Percentiles rank a stretch among this genome's conserved stretches.
phyloP scores from a whole-genome alignment of 2,329 filamentous ascomycete genomes.

The Phaeosphaeriaceae sp. region DNA sequence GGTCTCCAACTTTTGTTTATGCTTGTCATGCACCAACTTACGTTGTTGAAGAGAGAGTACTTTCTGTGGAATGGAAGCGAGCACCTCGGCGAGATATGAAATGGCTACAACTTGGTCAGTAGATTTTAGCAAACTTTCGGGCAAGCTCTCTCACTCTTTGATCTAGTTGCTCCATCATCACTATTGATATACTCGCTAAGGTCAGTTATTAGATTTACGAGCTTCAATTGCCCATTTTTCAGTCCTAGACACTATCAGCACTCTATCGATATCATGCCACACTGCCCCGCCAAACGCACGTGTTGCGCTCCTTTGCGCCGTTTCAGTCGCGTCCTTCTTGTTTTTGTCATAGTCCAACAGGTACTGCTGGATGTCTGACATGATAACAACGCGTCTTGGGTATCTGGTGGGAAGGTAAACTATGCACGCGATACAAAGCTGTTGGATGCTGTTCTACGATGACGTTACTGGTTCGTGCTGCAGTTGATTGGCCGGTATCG shows the following conservation, averaged over 20 bases:
- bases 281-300: constrained; percentile 34
- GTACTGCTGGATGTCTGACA: constrained; percentile 61
- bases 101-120: constrained; percentile 45
- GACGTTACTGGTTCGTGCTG: constrained; percentile 22
- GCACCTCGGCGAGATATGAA: constrained; percentile 59
- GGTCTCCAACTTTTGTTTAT: background rate
- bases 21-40: constrained; percentile 29
- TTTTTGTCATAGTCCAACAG: constrained; percentile 58
- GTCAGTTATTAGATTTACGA: constrained; percentile 68
- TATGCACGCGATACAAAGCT: constrained; percentile 15
- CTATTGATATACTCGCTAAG: constrained; percentile 72
- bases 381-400: constrained; percentile 36
- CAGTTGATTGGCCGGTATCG: constrained; percentile 29
- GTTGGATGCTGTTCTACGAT: constrained; percentile 16
- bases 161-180: constrained; percentile 65
- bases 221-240: constrained; percentile 64
- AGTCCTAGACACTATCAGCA: constrained; percentile 55
- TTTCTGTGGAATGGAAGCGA: constrained; percentile 58
- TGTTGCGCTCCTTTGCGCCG: constrained; percentile 52
- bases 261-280: constrained; percentile 9
- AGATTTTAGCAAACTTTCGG: constrained; percentile 30
- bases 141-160: constrained; percentile 56
- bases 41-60: constrained; percentile 66
- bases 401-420: background rate
- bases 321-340: constrained; percentile 53